Conservation (phyloP, 176 grass and related monocot genomes). For the Carex scoparia region DNA sequence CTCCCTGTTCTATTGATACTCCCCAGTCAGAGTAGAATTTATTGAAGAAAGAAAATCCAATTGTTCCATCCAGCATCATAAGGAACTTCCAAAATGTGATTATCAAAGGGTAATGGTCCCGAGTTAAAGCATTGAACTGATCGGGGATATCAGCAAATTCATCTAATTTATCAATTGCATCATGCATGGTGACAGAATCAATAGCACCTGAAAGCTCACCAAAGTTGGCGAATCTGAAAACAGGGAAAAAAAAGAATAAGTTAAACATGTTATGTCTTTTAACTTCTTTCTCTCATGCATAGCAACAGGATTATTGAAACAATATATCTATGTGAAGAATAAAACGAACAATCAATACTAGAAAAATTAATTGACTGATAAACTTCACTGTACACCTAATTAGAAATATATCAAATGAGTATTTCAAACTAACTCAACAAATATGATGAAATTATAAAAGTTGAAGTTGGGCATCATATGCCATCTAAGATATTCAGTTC, state of each 20-base stretch:
- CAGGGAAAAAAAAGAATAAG: background rate
- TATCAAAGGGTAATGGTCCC: constrained; percentile 50
- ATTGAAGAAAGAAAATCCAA: constrained; percentile 58
- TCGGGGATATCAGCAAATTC: constrained; percentile 67
- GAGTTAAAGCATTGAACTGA: constrained; percentile 35
- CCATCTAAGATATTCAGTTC: background rate
- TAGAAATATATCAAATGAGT: background rate
- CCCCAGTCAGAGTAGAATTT: constrained; percentile 38
- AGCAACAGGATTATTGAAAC: background rate
- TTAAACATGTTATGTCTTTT: background rate
- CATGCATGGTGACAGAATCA: constrained; percentile 48
- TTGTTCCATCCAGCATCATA: constrained; percentile 91
- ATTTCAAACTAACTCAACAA: background rate
- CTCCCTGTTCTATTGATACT: constrained; percentile 29
- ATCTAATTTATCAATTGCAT: constrained; percentile 40
- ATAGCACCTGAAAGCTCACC: constrained; percentile 26
- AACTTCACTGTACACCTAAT: background rate
- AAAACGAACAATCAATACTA: background rate
- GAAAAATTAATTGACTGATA: background rate
- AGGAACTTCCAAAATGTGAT: constrained; percentile 72
- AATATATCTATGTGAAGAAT: background rate
- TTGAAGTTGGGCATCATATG: background rate
- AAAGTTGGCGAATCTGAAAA: constrained; percentile 45
- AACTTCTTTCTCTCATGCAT: background rate
- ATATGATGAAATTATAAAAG: background rate